A percentile compares a stretch with the other conserved stretches of the same genome.
phyloP scores from a whole-genome alignment of 768 basidiomycete genomes.

The Leccinum rimulosum region DNA sequence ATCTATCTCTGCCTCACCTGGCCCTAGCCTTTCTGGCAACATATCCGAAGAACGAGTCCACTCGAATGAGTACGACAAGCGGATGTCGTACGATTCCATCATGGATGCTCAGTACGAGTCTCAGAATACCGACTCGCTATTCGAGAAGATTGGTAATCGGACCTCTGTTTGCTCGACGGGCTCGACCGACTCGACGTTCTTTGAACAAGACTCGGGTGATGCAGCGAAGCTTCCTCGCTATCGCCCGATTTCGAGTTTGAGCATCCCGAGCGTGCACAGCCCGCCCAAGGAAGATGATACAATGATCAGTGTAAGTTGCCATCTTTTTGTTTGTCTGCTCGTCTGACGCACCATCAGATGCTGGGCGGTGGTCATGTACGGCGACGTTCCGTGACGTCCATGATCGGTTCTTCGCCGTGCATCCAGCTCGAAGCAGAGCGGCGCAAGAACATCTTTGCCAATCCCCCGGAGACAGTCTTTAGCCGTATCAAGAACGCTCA shows the following conservation, averaged over 20 bases:
- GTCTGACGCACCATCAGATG: constrained; percentile 47
- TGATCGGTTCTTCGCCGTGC: constrained; percentile 70
- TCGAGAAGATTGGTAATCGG: constrained; percentile 58
- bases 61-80: constrained; percentile 28
- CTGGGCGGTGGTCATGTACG: constrained; percentile 74
- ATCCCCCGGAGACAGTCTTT: constrained; percentile 32
- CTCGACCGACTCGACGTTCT: constrained; percentile 62
- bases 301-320: constrained; percentile 67
- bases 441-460: constrained; percentile 45
- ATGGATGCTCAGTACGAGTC: constrained; percentile 49
- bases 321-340: neutral
- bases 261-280: constrained; percentile 46
- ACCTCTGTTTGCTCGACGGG: constrained; percentile 49
- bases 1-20: constrained; percentile 66
- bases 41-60: constrained; percentile 9
- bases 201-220: constrained; percentile 39
- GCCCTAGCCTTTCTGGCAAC: constrained; percentile 37
- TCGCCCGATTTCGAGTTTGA: constrained; percentile 64
- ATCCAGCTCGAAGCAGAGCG: constrained; percentile 52
- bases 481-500: constrained; percentile 32
- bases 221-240: constrained; percentile 49
- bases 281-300: constrained; percentile 71
- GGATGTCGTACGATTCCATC: constrained; percentile 62
- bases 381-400: constrained; percentile 62
- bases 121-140: constrained; percentile 49